Percentiles rank a stretch among this genome's conserved stretches.
Conservation (phyloP, 345 rosid genomes). For the Lagerstroemia speciosa region DNA sequence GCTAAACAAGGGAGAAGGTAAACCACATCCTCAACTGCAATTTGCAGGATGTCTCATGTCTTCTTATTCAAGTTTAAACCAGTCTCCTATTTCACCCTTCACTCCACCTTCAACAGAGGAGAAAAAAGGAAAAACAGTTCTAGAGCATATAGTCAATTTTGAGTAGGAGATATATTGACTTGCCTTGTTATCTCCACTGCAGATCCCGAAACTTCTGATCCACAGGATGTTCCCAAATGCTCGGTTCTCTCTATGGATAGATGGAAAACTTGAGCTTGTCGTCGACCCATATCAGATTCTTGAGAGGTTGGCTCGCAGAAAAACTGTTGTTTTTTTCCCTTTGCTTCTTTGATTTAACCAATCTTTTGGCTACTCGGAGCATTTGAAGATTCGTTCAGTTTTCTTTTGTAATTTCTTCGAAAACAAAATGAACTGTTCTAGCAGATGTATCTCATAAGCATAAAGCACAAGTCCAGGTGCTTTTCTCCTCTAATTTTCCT, state of each 20-base stretch:
- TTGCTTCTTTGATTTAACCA: background rate
- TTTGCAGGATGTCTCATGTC: too few relatives aligned
- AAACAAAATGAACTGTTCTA: too few relatives aligned
- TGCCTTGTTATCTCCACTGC: conserved; percentile 15
- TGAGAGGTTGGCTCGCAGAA: conserved; percentile 47
- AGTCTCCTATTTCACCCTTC: too few relatives aligned
- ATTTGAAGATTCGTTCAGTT: too few relatives aligned
- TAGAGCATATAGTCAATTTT: background rate
- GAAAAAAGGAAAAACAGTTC: background rate
- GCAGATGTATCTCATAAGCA: too few relatives aligned
- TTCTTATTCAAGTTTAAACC: too few relatives aligned
- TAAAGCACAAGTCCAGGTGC: background rate
- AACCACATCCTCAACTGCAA: too few relatives aligned
- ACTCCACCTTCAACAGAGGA: background rate
- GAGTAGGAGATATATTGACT: background rate
- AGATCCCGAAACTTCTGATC: conserved; percentile 68
- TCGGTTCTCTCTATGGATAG: conserved; percentile 90
- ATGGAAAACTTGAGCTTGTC: conserved; percentile 94
- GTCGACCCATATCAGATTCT: conserved; percentile 94
- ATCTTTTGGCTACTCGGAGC: background rate
- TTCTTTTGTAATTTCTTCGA: too few relatives aligned
- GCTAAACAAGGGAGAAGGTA: too few relatives aligned
- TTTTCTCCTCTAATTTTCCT: background rate
- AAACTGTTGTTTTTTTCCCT: too few relatives aligned
- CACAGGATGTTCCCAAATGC: conserved; percentile 95